A percentile compares a stretch with the other conserved stretches of the same genome.
Conservation (phyloP, 1,139 yeast species). For the Saccharomyces hybrid region DNA sequence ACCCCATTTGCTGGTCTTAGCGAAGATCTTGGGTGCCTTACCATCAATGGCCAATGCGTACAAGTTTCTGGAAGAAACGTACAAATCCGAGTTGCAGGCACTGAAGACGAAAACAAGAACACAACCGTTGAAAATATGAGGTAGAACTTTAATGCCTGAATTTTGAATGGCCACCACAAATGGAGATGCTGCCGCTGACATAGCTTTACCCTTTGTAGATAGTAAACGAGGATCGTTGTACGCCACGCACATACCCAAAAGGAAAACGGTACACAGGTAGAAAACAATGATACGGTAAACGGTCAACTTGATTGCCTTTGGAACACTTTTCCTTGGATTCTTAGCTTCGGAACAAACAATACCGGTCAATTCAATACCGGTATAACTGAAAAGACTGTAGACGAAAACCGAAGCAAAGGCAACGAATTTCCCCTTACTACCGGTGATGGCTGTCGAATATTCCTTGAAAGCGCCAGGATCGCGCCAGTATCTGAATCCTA, state of each 20-base stretch:
- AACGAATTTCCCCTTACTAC: conserved; percentile 49
- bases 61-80: conserved; percentile 61
- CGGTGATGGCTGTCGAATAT: conserved; percentile 38
- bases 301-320: conserved; percentile 68
- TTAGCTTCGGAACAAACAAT: conserved; percentile 73
- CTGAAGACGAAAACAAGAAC: conserved; percentile 62
- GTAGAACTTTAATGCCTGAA: conserved; percentile 53
- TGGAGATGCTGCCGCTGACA: conserved; percentile 71
- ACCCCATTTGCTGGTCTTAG: conserved; percentile 57
- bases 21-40: conserved; percentile 54
- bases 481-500: conserved; percentile 45
- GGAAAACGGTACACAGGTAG: conserved; percentile 57
- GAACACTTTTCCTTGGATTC: conserved; percentile 68
- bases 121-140: conserved; percentile 62
- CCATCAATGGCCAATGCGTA: conserved; percentile 58
- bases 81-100: conserved; percentile 67
- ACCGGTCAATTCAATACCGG: conserved; percentile 71
- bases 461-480: conserved; percentile 42
- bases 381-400: conserved; percentile 66
- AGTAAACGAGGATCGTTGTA: conserved; percentile 48
- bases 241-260: conserved; percentile 71
- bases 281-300: conserved; percentile 70
- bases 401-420: conserved; percentile 61
- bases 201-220: conserved; percentile 34
- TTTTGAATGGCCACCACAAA: conserved; percentile 57